These are phyloP conservation scores for Torrubiellomyces zombiae DNA, from an alignment of 2,329 filamentous ascomycete species.

Conservation along the genomic window DNA sequence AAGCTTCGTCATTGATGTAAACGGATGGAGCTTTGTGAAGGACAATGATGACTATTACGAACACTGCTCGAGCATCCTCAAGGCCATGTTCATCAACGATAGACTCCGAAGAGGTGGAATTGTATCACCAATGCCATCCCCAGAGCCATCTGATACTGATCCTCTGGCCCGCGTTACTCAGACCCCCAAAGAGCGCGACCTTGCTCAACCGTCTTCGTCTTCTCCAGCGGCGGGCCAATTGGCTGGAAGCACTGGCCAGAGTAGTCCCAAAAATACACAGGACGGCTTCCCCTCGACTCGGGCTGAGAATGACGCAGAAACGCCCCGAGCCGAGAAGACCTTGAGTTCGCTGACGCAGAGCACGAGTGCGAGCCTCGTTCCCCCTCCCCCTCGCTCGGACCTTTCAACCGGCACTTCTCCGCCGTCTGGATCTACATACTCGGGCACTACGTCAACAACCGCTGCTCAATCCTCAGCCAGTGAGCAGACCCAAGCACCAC, in stretches of 20 bases:
- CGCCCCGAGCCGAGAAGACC: constrained; percentile 16
- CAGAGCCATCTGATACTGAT: constrained; percentile 26
- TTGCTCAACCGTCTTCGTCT: constrained; percentile 7
- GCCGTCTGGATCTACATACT: constrained; percentile 19
- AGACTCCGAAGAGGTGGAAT: constrained; percentile 47
- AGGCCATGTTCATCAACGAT: constrained; percentile 75
- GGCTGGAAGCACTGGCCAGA: too few relatives aligned
- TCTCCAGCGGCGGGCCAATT: constrained; percentile 11
- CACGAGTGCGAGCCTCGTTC: constrained; percentile 17
- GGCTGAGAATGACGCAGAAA: constrained; percentile 14
- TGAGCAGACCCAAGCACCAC: constrained; percentile 37
- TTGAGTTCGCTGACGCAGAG: constrained; percentile 18
- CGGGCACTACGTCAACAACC: constrained; percentile 12
- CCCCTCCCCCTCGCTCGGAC: constrained; percentile 17
- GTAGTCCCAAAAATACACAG: too few relatives aligned
- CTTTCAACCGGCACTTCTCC: constrained; percentile 13
- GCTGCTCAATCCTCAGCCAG: constrained; percentile 7
- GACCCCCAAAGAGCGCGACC: constrained; percentile 23
- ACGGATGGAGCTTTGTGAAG: constrained; percentile 99
- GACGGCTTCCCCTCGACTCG: too few relatives aligned
- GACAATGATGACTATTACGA: constrained; percentile 99
- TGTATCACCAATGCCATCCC: constrained; percentile 35
- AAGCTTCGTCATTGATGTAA: constrained; percentile 97
- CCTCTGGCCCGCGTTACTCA: constrained; percentile 18
- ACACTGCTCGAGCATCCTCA: constrained; percentile 70